A percentile compares a stretch with the other conserved stretches of the same genome.
phyloP scores from a whole-genome alignment of 345 rosid species.

The Citrus trifoliata region DNA sequence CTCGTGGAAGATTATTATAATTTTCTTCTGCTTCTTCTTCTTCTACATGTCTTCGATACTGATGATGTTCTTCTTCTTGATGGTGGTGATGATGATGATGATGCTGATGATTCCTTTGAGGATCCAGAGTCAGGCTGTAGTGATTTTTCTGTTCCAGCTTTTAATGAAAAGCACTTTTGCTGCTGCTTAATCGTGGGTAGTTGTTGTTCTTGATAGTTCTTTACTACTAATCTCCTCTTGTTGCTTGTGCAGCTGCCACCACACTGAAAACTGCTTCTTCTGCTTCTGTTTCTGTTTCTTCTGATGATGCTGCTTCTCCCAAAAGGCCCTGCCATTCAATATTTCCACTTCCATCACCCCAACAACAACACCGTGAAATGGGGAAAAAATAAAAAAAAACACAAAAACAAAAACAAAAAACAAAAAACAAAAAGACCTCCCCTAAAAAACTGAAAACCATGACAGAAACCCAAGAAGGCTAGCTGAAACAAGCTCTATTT shows the following conservation, averaged over 20 bases:
- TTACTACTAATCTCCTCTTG: slow-evolving; percentile 29
- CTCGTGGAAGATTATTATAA: slow-evolving; percentile 19
- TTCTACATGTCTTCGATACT: slow-evolving; percentile 30
- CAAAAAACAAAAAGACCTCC: neutral
- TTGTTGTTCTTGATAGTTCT: slow-evolving; percentile 15
- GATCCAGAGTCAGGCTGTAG: slow-evolving; percentile 52
- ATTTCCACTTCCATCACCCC: slow-evolving; percentile 42
- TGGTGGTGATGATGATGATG: slow-evolving; percentile 10
- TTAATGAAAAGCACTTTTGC: slow-evolving; percentile 23
- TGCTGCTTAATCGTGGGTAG: slow-evolving; percentile 9
- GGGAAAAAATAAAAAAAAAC: neutral
- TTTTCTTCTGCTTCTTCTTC: slow-evolving; percentile 13
- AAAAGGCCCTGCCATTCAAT: slow-evolving; percentile 48
- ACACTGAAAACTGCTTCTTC: slow-evolving; percentile 36
- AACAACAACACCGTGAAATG: neutral
- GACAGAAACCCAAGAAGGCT: slow-evolving; percentile 6
- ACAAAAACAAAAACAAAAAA: neutral
- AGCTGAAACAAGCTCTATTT: slow-evolving; percentile 9
- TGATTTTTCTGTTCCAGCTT: slow-evolving; percentile 55
- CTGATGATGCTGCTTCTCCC: slow-evolving; percentile 32
- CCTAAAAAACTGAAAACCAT: slow-evolving; percentile 1
- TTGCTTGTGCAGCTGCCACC: slow-evolving; percentile 45
- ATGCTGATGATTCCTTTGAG: slow-evolving; percentile 44
- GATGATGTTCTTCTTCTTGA: neutral
- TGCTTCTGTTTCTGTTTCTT: neutral